These are phyloP conservation scores for Secale cereale DNA, from an alignment of 176 grass and related monocot species.

Conservation along the genomic window DNA sequence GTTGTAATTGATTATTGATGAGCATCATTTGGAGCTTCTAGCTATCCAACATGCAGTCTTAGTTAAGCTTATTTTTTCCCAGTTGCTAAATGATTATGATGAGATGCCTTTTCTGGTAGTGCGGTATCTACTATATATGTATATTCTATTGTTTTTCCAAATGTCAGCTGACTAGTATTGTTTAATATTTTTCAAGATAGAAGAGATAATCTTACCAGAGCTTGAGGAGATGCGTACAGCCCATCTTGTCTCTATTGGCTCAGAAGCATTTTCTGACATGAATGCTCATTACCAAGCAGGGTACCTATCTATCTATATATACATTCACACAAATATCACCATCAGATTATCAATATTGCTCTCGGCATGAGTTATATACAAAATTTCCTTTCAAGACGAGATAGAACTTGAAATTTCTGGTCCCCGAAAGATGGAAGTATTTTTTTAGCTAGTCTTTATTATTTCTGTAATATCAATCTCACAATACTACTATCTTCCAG, in stretches of 20 bases:
- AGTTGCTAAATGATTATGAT: not conserved
- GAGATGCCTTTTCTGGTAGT: not conserved
- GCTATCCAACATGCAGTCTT: not conserved
- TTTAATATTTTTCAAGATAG: constrained; percentile 59
- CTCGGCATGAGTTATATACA: not conserved
- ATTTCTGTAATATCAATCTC: constrained; percentile 11
- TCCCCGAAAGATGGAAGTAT: not conserved
- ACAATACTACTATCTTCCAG: constrained; percentile 30
- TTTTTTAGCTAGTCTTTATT: not conserved
- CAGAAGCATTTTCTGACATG: constrained; percentile 70
- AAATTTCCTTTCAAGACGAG: not conserved
- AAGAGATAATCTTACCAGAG: constrained; percentile 96
- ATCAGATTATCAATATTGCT: constrained; percentile 23
- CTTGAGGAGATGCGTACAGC: constrained; percentile 93
- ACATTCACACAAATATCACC: not conserved
- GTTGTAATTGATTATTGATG: not conserved
- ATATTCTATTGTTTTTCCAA: constrained; percentile 1
- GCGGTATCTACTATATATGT: constrained; percentile 1
- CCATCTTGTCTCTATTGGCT: constrained; percentile 93
- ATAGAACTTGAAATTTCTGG: constrained; percentile 10
- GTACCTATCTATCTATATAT: constrained; percentile 22
- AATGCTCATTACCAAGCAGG: constrained; percentile 75
- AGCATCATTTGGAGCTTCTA: constrained; percentile 7
- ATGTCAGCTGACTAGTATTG: constrained; percentile 27
- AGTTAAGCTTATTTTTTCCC: not conserved